Evolutionary conservation across 2,329 filamentous ascomycete genomes (phyloP), one percentile per base, ranked within the genome.

Genomic region (Colletotrichum sp.): DNA sequence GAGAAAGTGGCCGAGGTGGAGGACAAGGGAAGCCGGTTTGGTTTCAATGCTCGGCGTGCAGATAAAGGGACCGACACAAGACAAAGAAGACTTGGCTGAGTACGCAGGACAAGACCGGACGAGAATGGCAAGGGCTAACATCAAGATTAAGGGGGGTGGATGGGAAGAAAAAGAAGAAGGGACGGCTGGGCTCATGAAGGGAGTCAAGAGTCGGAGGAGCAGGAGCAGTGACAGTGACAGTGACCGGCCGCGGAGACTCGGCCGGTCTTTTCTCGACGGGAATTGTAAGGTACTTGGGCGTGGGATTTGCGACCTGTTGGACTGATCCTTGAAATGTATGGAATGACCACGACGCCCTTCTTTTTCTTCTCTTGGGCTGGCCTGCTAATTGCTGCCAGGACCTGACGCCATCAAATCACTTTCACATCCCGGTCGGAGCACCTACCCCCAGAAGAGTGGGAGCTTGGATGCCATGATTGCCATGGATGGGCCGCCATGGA

Each of bases 351-450:
- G 6, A 72, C 9, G 63, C 26, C 15, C 21, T 16, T 73, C 34
- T 52, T 38, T 38, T 48, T 16, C 64, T 30, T 36, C 58, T 70
- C 36, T 57, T 38, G 55, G 21, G n/a, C 21, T 48, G n/a, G 36
- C 43, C 43, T 67, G n/a, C 38, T 43, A 28, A 13, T 36, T 67
- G 38, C 43, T 63, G 64, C 63, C 57, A 34, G 64, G 57, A 68
- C 34, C 73, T 75, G 64, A 43, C 61, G 60, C 67, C 67, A 60
- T 74, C 72, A 71, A 74, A 74, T 66, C 60, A 74, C 24, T 32
- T 38, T 65, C 18, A 60, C 15, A 38, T 68, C 57, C 73, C 30
- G 32, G 65, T 58, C 63, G 57, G 70, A 65, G 70, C 57, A 73
- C 34, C 36, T 69, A 60, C n/a, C 73, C 65, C 30, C 63, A 75